Evolutionary conservation across 306 rosid species (phyloP), one percentile per base, ranked within the genome.

Genomic region (Gynostemma pentaphyllum): DNA sequence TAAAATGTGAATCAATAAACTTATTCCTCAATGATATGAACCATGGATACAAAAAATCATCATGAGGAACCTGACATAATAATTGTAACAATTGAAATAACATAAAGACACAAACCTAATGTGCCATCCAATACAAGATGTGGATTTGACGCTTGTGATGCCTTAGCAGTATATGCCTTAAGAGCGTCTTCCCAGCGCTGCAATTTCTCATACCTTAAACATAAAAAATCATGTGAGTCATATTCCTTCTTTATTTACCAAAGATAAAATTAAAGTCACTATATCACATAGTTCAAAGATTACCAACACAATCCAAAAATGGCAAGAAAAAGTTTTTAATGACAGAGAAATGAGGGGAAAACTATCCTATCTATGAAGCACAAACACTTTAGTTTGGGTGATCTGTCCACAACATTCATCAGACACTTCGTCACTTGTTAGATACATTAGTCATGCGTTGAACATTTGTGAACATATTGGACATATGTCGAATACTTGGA

Each of bases 181-280:
- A 92, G 90, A 30, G 96, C 99, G 75, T 92, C 99, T 72, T 92
- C 96, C 99, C 99, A 92, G 64, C 99, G 86, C 81, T 92, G 99
- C 79, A 92, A 72, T 72, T 92, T 88, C 85, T 88, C 99, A 72
- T 92, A 92, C 99, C 99, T 92, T 70, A 55, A 22, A 10, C 40
- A 48, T 13, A 66, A 7, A 27, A 65, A 26, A 22, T 18, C 19
- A 52, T 40, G 45, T 6, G 28, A 56, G 70, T 42, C 13, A 39
- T 56, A 23, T 18, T 53, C 29, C 15, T 19, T 49, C 15, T 13
- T 26, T 8, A 19, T 34, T 13, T 67, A 60, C 51, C 6, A 27
- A 22, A 69, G n/a, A 32, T 32, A 9, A 41, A 53, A 22, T 11
- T 52, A n/a, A 7, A 11, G 7, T 27, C 12, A 7, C 13, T 28